Evolutionary conservation across 495 filamentous ascomycete genomes (phyloP).

Genomic region (Penicilliopsis zonata): DNA sequence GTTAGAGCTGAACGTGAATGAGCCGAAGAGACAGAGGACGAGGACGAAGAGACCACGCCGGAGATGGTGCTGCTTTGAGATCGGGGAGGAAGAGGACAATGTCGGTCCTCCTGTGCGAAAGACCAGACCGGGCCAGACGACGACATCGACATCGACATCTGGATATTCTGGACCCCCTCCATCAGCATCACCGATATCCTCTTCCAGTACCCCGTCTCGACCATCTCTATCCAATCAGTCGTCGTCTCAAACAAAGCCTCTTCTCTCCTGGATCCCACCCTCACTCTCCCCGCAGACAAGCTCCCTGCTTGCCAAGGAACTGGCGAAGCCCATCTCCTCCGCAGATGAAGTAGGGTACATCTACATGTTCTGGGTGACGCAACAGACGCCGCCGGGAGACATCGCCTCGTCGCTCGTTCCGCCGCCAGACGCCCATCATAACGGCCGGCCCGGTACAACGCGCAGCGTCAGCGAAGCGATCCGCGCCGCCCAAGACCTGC

Average conservation of each 20-base stretch:
- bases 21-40: conserved; percentile 5
- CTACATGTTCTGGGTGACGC: conserved; percentile 91
- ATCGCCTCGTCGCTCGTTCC: conserved; percentile 49
- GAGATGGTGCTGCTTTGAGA: conserved; percentile 24
- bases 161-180: not conserved
- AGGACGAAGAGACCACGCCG: conserved; percentile 2
- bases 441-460: conserved; percentile 23
- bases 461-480: conserved; percentile 58
- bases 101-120: not conserved
- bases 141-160: not conserved
- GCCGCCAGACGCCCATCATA: conserved; percentile 17
- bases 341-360: conserved; percentile 85
- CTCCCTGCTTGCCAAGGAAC: conserved; percentile 54
- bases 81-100: conserved; percentile 9
- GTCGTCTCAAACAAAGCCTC: conserved; percentile 32
- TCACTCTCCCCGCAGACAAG: conserved; percentile 51
- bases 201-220: conserved; percentile 3
- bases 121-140: not conserved
- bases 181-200: conserved; percentile 5
- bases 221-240: conserved; percentile 7
- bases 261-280: conserved; percentile 56
- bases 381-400: conserved; percentile 44
- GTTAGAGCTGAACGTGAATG: conserved; percentile 40
- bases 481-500: conserved; percentile 35
- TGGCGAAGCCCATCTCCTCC: conserved; percentile 69